Evolutionary conservation across 441 rosid species (phyloP).

Genomic region (Corymbia citriodora): DNA sequence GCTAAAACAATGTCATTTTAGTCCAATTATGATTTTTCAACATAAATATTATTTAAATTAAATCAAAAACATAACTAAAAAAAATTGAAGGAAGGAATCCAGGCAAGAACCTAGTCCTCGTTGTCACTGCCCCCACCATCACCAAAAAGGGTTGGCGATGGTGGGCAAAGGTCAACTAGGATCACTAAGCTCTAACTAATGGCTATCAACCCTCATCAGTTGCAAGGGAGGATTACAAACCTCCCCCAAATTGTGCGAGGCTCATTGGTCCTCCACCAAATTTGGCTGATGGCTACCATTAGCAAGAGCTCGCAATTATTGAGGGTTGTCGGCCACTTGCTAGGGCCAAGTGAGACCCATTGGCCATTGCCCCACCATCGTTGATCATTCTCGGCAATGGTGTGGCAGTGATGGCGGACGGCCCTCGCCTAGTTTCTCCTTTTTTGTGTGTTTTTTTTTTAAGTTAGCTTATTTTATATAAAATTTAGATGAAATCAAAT

Average conservation of each 20-base stretch:
- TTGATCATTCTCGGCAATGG: neutral
- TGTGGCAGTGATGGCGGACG: neutral
- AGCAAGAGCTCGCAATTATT: neutral
- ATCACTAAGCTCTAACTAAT: neutral
- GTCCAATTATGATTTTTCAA: neutral
- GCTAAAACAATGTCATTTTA: neutral
- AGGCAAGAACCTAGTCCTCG: neutral
- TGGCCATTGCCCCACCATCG: neutral
- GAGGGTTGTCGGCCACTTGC: neutral
- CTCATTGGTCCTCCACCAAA: neutral
- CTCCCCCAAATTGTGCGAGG: neutral
- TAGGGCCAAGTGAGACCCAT: fast-evolving
- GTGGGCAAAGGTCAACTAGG: too few species aligned
- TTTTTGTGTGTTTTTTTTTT: too few species aligned
- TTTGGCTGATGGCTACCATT: fast-evolving
- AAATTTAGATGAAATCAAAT: too few species aligned
- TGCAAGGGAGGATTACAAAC: neutral
- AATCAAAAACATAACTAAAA: fast-evolving
- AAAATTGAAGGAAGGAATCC: neutral
- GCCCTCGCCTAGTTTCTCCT: neutral
- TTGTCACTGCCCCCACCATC: neutral
- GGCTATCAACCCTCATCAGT: neutral
- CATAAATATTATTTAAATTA: too few species aligned
- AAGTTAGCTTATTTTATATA: neutral
- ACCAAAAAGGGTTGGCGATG: neutral